These are phyloP conservation scores for Kodamaea plutei DNA, from an alignment of 1,139 yeast genomes.

Conservation along the genomic window DNA sequence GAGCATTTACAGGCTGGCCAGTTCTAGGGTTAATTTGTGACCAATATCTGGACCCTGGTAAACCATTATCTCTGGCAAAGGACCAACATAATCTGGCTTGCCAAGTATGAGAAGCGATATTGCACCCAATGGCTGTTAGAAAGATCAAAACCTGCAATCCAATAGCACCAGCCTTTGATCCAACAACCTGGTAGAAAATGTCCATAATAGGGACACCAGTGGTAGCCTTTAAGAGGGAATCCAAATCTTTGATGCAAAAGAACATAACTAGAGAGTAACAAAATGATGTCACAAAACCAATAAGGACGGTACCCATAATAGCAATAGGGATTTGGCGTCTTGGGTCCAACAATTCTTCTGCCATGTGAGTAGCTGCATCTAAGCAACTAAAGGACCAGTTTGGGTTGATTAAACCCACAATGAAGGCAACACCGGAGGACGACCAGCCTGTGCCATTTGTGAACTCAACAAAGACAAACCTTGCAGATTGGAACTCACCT, in stretches of 20 bases:
- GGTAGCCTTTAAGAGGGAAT: constrained; percentile 22
- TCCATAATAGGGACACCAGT: constrained; percentile 43
- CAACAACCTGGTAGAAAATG: constrained; percentile 37
- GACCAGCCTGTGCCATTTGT: constrained; percentile 40
- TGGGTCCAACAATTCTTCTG: constrained; percentile 38
- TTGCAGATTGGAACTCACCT: constrained; percentile 32
- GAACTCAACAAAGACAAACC: constrained; percentile 38
- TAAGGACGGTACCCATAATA: constrained; percentile 39
- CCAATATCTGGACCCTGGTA: constrained; percentile 37
- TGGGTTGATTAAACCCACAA: constrained; percentile 42
- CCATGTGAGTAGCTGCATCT: constrained; percentile 42
- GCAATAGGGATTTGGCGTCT: constrained; percentile 40
- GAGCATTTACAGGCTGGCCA: constrained; percentile 36
- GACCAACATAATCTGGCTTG: constrained; percentile 28
- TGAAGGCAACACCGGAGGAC: constrained; percentile 39
- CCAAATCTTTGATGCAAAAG: constrained; percentile 34
- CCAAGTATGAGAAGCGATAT: constrained; percentile 43
- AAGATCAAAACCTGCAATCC: constrained; percentile 32
- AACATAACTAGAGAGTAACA: constrained; percentile 42
- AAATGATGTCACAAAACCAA: constrained; percentile 39
- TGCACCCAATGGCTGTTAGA: constrained; percentile 40
- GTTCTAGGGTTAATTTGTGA: constrained; percentile 26
- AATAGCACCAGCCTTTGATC: constrained; percentile 32
- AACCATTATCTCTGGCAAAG: constrained; percentile 40
- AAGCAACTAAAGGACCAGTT: constrained; percentile 44